Evolutionary conservation across 192 early-diverging fungal genomes (phyloP), one percentile per base, ranked within the genome.

Genomic region (Spizellomyces sp.): DNA sequence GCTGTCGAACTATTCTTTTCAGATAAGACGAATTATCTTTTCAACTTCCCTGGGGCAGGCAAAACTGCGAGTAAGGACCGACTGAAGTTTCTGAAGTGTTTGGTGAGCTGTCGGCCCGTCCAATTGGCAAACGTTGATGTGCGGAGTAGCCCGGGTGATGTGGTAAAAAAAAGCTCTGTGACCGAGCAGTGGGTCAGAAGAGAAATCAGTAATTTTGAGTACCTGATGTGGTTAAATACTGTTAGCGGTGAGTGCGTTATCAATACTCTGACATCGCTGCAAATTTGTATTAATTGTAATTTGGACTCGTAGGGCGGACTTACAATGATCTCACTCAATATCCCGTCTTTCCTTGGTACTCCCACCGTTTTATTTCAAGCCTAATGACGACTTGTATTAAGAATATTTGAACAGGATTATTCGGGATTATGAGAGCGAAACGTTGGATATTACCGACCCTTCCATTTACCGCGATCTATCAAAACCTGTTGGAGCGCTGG

Each of bases 191-290:
- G 96, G 96, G 86, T 91, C 68, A 84, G 82, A 42, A 79, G 91
- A 22, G 93, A 96, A 74, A 90, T 98, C 48, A 90, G 90, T 55
- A 98, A 98, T 68, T 98, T 97, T 77, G 95, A 98, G 75, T 98
- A 98, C 62, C 67, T 98, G 62, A 96, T 97, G 93, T 85, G 88
- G 45, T 83, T 98, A 8, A 98, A 98, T 76, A 94, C 94, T 0
- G 75, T 95, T 45, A 92, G 94, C 36, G 96, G 94, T n/a, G 93
- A 95, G 61, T 90, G 92, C 75, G 89, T 90, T 71, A 5, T 27
- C 5, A 58, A 6, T 19, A 56, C 5, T 56, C n/a, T 56, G 5
- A 19, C 7, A 56, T 56, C 22, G n/a, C 4, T 6, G 54, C n/a
- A n/a, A 7, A 56, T n/a, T 5, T 19, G 0, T 22, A 22, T 9